Percentiles rank a stretch among this genome's conserved stretches.
phyloP scores from a whole-genome alignment of 176 grass and related monocot genomes.

The Lolium rigidum region DNA sequence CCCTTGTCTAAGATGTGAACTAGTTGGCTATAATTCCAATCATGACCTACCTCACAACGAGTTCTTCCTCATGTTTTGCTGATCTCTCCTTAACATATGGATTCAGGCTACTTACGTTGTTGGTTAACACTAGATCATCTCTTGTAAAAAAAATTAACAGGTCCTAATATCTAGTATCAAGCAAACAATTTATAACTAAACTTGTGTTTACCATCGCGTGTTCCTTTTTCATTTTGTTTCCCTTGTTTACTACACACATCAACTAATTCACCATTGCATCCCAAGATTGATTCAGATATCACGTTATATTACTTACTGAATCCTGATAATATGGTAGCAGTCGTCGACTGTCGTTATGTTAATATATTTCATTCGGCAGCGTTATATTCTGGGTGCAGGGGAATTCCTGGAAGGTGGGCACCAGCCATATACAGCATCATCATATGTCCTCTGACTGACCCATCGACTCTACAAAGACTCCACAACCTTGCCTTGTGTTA shows the following conservation, averaged over 20 bases:
- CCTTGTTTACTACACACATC: conserved; percentile 3
- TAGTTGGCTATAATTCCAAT: no score
- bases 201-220: no score
- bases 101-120: no score
- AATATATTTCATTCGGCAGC: conserved; percentile 39
- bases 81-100: no score
- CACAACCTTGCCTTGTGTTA: no score
- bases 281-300: not conserved
- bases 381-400: not conserved
- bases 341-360: conserved; percentile 33
- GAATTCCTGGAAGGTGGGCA: conserved; percentile 47
- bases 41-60: no score
- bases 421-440: conserved; percentile 33
- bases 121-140: no score
- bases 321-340: conserved; percentile 19
- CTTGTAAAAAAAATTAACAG: no score
- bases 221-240: not conserved
- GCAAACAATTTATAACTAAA: no score
- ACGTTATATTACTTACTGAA: conserved; percentile 30
- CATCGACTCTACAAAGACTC: not conserved
- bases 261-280: not conserved
- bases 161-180: no score
- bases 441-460: conserved; percentile 35
- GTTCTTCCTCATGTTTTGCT: no score
- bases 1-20: no score